These are phyloP conservation scores for Craspedostauros australis DNA, from an alignment of 108 stramenopile species.

Conservation along the genomic window DNA sequence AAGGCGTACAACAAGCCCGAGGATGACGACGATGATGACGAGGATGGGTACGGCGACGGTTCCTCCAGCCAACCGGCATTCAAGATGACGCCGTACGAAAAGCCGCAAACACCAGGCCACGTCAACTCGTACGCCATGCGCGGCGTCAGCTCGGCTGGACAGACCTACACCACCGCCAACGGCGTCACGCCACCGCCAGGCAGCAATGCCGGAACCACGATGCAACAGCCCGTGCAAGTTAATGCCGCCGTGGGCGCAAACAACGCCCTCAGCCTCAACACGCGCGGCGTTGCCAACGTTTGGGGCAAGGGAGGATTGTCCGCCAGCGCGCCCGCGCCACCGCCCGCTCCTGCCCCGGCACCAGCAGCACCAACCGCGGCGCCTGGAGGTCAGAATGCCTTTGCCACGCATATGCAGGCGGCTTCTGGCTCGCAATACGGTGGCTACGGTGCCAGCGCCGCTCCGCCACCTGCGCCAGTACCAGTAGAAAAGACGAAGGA, in stretches of 20 bases:
- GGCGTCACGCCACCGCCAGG: conserved; percentile 40
- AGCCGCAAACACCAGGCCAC: conserved; percentile 54
- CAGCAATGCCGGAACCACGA: conserved; percentile 18
- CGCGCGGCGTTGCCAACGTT: conserved; percentile 76
- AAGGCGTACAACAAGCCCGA: conserved; percentile 76
- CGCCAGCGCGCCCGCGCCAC: conserved; percentile 33
- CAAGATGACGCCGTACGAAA: conserved; percentile 91
- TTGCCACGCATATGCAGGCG: no score
- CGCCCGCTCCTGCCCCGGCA: conserved; percentile 25
- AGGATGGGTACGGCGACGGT: conserved; percentile 23
- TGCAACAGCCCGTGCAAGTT: conserved; percentile 5
- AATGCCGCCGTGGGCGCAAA: conserved; percentile 1
- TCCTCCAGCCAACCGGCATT: conserved; percentile 44
- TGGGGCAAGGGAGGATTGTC: conserved; percentile 65
- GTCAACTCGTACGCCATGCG: conserved; percentile 30
- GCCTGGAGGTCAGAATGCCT: conserved; percentile 9
- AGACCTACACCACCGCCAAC: conserved; percentile 26
- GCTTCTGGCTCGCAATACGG: no score
- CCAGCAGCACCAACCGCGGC: conserved; percentile 24
- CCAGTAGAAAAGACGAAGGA: conserved; percentile 55
- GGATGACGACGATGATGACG: conserved; percentile 88
- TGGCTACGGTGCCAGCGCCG: conserved; percentile 14
- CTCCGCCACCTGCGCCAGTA: conserved; percentile 36
- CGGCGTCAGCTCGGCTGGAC: conserved; percentile 43
- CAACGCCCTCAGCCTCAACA: conserved; percentile 50